Percentiles rank a stretch among this genome's conserved stretches.
Evolutionary conservation across 306 rosid species (phyloP).

Genomic region (Begonia fuchsioides): DNA sequence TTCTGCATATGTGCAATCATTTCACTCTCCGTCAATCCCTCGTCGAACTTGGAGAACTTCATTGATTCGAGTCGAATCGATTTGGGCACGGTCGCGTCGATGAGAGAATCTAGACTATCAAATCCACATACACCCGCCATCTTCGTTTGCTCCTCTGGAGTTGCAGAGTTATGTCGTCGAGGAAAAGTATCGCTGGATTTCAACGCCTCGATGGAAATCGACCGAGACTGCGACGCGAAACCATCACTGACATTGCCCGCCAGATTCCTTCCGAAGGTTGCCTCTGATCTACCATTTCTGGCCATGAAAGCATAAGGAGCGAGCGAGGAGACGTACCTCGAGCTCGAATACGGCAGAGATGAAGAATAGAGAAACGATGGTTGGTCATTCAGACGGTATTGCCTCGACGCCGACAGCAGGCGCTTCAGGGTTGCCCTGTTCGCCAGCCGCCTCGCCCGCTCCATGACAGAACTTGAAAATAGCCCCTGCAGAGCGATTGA

Average conservation of each 20-base stretch:
- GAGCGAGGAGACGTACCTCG: constrained; percentile 64
- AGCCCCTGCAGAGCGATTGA: too few relatives aligned
- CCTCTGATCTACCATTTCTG: constrained; percentile 27
- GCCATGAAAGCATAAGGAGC: constrained; percentile 30
- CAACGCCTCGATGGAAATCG: constrained; percentile 74
- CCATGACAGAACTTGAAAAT: constrained; percentile 31
- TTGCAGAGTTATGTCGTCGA: constrained; percentile 91
- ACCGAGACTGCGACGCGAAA: constrained; percentile 38
- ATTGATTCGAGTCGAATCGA: constrained; percentile 59
- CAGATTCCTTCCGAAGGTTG: constrained; percentile 11
- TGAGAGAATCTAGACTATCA: constrained; percentile 44
- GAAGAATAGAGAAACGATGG: constrained; percentile 30
- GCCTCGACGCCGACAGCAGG: constrained; percentile 63
- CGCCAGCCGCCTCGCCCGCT: constrained; percentile 85
- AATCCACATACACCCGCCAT: constrained; percentile 64
- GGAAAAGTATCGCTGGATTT: constrained; percentile 84
- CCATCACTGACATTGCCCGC: constrained; percentile 20
- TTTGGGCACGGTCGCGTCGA: constrained; percentile 87
- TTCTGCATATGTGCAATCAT: constrained; percentile 83
- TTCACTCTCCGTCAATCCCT: constrained; percentile 75
- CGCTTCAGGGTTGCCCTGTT: constrained; percentile 82
- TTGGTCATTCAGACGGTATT: constrained; percentile 34
- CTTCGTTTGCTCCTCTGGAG: constrained; percentile 67
- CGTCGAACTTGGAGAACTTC: constrained; percentile 66
- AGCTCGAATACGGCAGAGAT: constrained; percentile 43